Evolutionary conservation across 768 basidiomycete genomes (phyloP), one percentile per base, ranked within the genome.

Genomic region (Chalciporus pseudorubinellus): DNA sequence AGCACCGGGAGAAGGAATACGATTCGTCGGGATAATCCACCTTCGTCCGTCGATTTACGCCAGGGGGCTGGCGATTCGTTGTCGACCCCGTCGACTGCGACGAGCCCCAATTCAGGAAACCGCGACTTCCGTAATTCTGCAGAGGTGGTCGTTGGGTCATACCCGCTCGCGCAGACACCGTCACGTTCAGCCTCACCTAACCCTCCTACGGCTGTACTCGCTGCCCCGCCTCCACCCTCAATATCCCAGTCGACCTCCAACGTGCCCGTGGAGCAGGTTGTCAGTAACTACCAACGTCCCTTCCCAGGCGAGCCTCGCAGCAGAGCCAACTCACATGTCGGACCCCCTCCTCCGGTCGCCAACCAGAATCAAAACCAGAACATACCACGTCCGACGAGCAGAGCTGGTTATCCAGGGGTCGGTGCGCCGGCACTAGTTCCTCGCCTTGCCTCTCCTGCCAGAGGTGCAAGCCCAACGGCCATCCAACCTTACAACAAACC

Each of bases 271-370:
- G 84, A 89, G 50, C 81, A 83, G n/a, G 84, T 92, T 8, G 69
- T 92, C 14, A 74, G 75, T 1, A 78, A 83, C 56, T 98, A 98
- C 62, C 81, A 85, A 22, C 92, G 93, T 61, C 81, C 86, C 1
- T 80, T 98, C 64, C 95, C 94, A 7, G 94, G 92, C 4, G 95
- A 97, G 66, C 74, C 77, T 8, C 72, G 81, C 21, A 83, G 80
- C 61, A 72, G 81, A 40, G 74, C 76, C 45, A 79, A 76, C 56
- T 87, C 80, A 59, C 71, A 66, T 44, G 59, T 66, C 18, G 72
- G 72, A 5, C 59, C 34, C n/a, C 34, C 70, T 24, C 67, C 62
- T 48, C 62, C 69, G 52, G 56, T 49, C 1, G 60, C 57, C 8
- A 65, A 55, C 57, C 65, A 65, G 45, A 58, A 38, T 12, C 59